phyloP scores from a whole-genome alignment of 2,329 filamentous ascomycete species.

The Trichoderma cornu-damae region DNA sequence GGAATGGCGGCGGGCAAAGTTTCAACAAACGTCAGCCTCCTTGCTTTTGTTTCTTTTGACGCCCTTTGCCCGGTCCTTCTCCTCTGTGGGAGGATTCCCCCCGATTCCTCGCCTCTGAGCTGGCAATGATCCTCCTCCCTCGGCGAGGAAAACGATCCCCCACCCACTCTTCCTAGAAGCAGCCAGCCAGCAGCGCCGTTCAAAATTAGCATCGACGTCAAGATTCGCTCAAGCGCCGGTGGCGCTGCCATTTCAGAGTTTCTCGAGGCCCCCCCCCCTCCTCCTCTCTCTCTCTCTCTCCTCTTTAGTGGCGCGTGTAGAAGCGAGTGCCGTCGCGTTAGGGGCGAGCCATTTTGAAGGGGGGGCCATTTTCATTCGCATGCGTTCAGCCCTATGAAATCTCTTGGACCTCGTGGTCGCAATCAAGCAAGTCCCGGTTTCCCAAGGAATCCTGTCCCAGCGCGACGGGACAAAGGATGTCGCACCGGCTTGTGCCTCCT shows the following conservation, averaged over 20 bases:
- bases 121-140: too few species aligned
- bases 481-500: not conserved
- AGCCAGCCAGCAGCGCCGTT: too few species aligned
- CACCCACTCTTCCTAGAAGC: not conserved
- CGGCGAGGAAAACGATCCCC: not conserved
- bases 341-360: not conserved
- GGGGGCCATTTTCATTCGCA: not conserved
- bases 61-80: too few species aligned
- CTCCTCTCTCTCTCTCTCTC: not conserved
- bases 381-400: slow-evolving; percentile 16
- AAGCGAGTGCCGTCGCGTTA: slow-evolving; percentile 1
- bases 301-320: not conserved
- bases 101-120: too few species aligned
- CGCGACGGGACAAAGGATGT: not conserved
- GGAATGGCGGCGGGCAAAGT: too few species aligned
- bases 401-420: not conserved
- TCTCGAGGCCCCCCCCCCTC: not conserved
- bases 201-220: slow-evolving; percentile 2
- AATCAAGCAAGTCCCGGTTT: not conserved
- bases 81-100: not conserved
- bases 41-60: too few species aligned
- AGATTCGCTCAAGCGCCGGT: slow-evolving; percentile 15
- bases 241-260: slow-evolving; percentile 6
- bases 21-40: too few species aligned
- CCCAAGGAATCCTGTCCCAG: slow-evolving; percentile 1